These are phyloP conservation scores for Hypomyces perniciosus DNA, from an alignment of 2,329 filamentous ascomycete species.

Conservation along the genomic window DNA sequence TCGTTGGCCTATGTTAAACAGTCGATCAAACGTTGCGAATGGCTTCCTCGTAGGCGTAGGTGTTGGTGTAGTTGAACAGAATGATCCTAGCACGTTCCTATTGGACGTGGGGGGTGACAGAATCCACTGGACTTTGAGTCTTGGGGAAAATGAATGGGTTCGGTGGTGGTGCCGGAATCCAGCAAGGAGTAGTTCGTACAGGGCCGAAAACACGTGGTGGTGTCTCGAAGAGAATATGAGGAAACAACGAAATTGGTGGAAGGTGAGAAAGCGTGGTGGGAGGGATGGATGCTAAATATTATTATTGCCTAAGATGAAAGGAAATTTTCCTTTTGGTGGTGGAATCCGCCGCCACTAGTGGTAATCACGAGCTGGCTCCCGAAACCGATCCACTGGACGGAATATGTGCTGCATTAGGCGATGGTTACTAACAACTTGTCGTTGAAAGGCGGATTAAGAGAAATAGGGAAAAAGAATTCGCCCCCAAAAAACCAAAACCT, in stretches of 20 bases:
- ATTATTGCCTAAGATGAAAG: background rate
- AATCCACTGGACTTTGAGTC: too few relatives aligned
- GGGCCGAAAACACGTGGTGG: too few relatives aligned
- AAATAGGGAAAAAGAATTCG: background rate
- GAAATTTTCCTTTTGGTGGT: conserved; percentile 6
- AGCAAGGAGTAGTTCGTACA: too few relatives aligned
- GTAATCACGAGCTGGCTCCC: background rate
- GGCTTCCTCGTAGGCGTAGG: background rate
- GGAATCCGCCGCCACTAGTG: conserved; percentile 6
- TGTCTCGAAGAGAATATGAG: background rate
- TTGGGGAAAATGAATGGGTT: too few relatives aligned
- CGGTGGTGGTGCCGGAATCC: too few relatives aligned
- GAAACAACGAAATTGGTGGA: background rate
- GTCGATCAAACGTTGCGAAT: background rate
- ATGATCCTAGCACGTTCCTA: background rate
- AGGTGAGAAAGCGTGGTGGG: background rate
- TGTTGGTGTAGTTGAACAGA: background rate
- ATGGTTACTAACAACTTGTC: conserved; percentile 6
- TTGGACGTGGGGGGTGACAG: too few relatives aligned
- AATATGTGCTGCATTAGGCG: background rate
- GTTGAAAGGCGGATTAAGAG: background rate
- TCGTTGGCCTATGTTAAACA: background rate
- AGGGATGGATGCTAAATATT: background rate
- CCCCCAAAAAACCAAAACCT: background rate
- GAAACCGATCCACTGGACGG: background rate